Percentiles rank a stretch among this genome's conserved stretches.
Conservation (phyloP, 192 early-diverging fungal species). For the Podila verticillata region DNA sequence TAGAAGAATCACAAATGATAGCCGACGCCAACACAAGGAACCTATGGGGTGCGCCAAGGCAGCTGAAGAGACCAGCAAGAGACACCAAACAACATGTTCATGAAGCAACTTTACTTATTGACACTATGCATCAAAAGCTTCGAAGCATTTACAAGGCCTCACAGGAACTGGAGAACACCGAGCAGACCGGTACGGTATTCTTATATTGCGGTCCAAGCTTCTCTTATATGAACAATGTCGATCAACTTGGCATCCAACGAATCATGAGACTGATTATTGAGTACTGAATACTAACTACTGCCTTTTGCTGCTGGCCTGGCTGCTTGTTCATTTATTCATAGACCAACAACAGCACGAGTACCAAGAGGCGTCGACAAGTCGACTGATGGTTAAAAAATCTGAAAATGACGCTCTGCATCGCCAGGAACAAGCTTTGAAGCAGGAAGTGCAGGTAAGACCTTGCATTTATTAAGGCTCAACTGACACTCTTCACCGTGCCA, state of each 20-base stretch:
- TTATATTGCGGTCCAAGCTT: not conserved
- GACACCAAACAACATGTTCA: not conserved
- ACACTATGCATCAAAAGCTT: not conserved
- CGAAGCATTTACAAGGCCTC: not conserved
- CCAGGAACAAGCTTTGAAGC: not conserved
- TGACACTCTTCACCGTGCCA: not conserved
- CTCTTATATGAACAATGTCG: not conserved
- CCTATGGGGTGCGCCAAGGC: constrained; percentile 1
- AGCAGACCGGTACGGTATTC: not conserved
- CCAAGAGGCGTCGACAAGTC: not conserved
- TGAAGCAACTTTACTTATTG: not conserved
- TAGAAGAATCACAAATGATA: not conserved
- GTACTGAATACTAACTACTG: no score
- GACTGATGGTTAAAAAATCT: not conserved
- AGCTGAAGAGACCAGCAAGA: not conserved
- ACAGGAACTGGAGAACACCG: not conserved
- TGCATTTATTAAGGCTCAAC: not conserved
- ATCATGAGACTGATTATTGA: not conserved
- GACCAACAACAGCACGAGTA: no score
- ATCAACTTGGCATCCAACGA: not conserved
- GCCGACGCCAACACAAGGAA: not conserved
- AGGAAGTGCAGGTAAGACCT: not conserved
- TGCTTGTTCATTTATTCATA: no score
- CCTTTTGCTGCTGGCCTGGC: no score
- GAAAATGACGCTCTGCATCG: not conserved